Conservation (phyloP, 2,329 filamentous ascomycete genomes). For the Drechslerella stenobrocha region DNA sequence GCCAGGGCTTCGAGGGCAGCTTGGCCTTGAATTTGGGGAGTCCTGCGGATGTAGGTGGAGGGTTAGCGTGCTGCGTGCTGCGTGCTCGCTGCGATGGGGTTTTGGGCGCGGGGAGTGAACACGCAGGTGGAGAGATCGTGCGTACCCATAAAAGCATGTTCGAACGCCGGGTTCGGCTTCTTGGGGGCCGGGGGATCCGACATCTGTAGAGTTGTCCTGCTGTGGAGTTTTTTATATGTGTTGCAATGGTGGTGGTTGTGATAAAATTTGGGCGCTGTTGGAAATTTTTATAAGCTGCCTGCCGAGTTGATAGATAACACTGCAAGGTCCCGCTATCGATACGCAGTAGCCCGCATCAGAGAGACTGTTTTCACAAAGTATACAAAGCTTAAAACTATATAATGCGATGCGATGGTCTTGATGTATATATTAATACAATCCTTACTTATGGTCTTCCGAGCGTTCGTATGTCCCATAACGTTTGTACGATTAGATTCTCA, state of each 20-base stretch:
- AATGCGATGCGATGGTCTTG: too few relatives aligned
- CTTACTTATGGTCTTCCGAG: neutral
- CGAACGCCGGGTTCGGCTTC: constrained; percentile 45
- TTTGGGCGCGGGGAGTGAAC: constrained; percentile 26
- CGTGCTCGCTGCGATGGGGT: neutral
- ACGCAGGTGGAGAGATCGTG: neutral
- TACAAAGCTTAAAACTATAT: too few relatives aligned
- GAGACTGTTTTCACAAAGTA: too few relatives aligned
- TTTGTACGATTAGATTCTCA: constrained; percentile 39
- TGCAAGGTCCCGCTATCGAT: constrained; percentile 35
- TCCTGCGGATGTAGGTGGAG: constrained; percentile 59
- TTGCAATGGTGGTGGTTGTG: too few relatives aligned
- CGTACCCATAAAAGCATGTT: constrained; percentile 31
- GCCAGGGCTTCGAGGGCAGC: constrained; percentile 94
- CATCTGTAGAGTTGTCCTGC: constrained; percentile 17
- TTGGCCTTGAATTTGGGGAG: constrained; percentile 79
- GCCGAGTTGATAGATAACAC: neutral
- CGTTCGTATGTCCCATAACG: constrained; percentile 27
- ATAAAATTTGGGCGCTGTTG: constrained; percentile 21
- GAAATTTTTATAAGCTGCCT: constrained; percentile 26
- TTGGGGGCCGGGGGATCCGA: constrained; percentile 36
- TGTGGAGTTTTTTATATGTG: constrained; percentile 16
- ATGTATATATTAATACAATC: too few relatives aligned
- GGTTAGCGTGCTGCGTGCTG: too few relatives aligned
- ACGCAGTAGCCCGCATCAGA: too few relatives aligned